phyloP scores from a whole-genome alignment of 2,329 filamentous ascomycete genomes.

The Fonsecaea erecta region DNA sequence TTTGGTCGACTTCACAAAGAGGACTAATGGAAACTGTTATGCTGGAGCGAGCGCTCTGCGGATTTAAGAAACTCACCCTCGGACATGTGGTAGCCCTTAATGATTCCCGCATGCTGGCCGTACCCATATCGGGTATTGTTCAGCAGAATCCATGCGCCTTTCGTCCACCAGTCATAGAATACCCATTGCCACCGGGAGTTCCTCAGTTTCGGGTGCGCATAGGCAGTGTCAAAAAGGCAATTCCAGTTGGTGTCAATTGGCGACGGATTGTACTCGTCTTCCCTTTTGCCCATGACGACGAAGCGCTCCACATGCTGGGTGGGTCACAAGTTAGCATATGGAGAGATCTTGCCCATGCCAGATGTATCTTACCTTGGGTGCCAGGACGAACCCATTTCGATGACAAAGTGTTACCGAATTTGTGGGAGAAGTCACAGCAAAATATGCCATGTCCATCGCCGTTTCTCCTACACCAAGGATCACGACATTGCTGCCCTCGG shows the following conservation, averaged over 20 bases:
- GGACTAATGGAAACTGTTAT: not conserved
- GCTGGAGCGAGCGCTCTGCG: not conserved
- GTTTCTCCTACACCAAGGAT: constrained; percentile 18
- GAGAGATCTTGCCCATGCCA: not conserved
- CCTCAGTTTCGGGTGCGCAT: constrained; percentile 14
- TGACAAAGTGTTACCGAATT: constrained; percentile 17
- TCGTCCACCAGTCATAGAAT: constrained; percentile 17
- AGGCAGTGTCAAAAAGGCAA: constrained; percentile 15
- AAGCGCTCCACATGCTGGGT: constrained; percentile 9
- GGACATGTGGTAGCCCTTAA: constrained; percentile 15
- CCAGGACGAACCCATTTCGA: constrained; percentile 17
- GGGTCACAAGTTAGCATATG: not conserved
- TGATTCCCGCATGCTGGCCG: constrained; percentile 15
- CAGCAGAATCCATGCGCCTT: constrained; percentile 11
- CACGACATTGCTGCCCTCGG: constrained; percentile 17
- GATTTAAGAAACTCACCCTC: constrained; percentile 1
- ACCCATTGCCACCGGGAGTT: constrained; percentile 10
- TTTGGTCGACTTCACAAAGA: constrained; percentile 22
- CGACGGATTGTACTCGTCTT: constrained; percentile 1
- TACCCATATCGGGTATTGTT: constrained; percentile 18
- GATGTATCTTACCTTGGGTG: constrained; percentile 11
- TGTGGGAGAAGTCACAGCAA: constrained; percentile 16
- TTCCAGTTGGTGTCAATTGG: constrained; percentile 18
- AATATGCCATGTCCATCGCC: constrained; percentile 21
- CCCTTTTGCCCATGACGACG: constrained; percentile 12